phyloP scores from a whole-genome alignment of 768 basidiomycete species.

The Psilocybe cyanescens region DNA sequence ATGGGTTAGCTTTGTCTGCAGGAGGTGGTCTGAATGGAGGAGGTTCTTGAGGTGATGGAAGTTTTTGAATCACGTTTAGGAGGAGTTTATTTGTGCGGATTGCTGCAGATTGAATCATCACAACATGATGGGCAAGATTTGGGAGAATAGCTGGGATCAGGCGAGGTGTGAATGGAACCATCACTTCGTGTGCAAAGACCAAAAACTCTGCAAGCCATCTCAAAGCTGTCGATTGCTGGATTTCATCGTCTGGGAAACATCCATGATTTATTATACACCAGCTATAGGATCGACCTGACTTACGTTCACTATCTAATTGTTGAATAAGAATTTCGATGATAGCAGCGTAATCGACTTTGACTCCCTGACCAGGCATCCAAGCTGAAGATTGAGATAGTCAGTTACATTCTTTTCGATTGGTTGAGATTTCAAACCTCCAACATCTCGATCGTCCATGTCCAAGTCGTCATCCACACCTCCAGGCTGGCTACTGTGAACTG shows the following conservation, averaged over 20 bases:
- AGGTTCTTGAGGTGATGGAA: slow-evolving; percentile 73
- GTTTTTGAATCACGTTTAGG: slow-evolving; percentile 80
- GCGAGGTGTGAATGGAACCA: slow-evolving; percentile 93
- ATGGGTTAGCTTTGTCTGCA: slow-evolving; percentile 31
- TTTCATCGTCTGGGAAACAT: slow-evolving; percentile 77
- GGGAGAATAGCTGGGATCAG: slow-evolving; percentile 93
- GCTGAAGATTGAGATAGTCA: slow-evolving; percentile 41
- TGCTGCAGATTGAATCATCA: slow-evolving; percentile 88
- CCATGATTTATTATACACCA: not conserved
- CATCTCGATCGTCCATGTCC: slow-evolving; percentile 59
- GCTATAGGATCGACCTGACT: slow-evolving; percentile 30
- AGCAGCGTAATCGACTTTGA: slow-evolving; percentile 86
- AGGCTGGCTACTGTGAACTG: slow-evolving; percentile 43
- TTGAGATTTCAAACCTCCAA: slow-evolving; percentile 55
- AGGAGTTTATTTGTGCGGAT: slow-evolving; percentile 86
- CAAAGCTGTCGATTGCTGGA: slow-evolving; percentile 93
- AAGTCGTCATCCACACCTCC: slow-evolving; percentile 46
- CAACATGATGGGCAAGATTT: slow-evolving; percentile 90
- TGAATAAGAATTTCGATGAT: slow-evolving; percentile 93
- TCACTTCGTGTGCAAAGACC: slow-evolving; percentile 84
- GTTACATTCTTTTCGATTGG: not conserved
- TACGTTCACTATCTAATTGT: slow-evolving; percentile 85
- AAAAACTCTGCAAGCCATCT: slow-evolving; percentile 93
- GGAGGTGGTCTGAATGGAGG: slow-evolving; percentile 24
- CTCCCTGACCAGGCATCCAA: slow-evolving; percentile 95